Evolutionary conservation across 163 green algal species (phyloP), one percentile per base, ranked within the genome.

Genomic region (Botryococcus braunii): DNA sequence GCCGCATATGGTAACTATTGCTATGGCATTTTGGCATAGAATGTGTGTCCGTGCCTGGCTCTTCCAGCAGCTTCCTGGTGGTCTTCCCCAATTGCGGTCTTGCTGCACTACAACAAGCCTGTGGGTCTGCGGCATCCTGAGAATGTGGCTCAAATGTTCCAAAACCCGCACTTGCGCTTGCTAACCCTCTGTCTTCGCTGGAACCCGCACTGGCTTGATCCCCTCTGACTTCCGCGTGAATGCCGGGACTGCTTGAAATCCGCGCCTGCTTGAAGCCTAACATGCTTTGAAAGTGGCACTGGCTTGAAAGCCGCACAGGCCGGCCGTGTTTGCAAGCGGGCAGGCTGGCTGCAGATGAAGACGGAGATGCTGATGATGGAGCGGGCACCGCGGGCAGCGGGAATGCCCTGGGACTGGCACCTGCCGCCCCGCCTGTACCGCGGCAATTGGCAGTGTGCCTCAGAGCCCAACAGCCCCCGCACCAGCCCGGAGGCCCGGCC

Each of bases 401-500:
- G 64, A 4, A 25, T 70, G 11, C 64, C 64, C 23, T 70, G 47
- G 11, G 64, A 70, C 48, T 70, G 64, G 64, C 64, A 70, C 64
- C 35, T 70, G 32, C 64, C 64, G 13, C 64, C 64, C 46, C 13
- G 46, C 17, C 13, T 55, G 21, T 27, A 27, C 46, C 13, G 21
- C 46, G 17, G 13, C 46, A 13, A 13, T 55, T 21, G n/a, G n/a
- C 46, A 55, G 46, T 13, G 17, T 55, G 13, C 46, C 46, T 27
- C 46, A 55, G 46, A 27, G 13, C 46, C 46, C 46, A 27, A 13
- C 13, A 55, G 46, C 21, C 17, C 46, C 46, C 13, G 46, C 46
- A 27, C 21, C 46, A 55, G 46, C 13, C 46, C 21, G 46, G 17
- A 27, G 46, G 17, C 46, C 13, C 46, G 17, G 17, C 46, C 13